phyloP scores from a whole-genome alignment of 768 basidiomycete genomes.

The Rhodotorula babjevae region DNA sequence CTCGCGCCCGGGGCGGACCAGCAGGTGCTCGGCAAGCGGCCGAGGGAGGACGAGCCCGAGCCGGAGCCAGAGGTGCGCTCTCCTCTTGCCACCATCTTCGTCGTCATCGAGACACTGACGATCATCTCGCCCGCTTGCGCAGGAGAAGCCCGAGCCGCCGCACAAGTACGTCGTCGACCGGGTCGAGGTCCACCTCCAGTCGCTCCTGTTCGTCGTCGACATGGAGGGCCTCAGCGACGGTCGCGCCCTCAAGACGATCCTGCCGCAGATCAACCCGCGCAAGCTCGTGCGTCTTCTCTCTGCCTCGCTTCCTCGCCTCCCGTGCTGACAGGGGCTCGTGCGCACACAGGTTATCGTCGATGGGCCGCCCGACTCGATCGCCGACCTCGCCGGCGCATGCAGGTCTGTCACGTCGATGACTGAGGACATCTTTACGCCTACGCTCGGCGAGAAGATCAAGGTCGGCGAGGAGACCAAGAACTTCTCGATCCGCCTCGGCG shows the following conservation, averaged over 20 bases:
- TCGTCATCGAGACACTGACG: background rate
- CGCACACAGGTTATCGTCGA: conserved; percentile 75
- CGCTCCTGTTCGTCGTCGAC: conserved; percentile 83
- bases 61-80: conserved; percentile 7
- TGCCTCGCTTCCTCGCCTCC: background rate
- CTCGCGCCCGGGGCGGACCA: conserved; percentile 59
- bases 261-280: conserved; percentile 91
- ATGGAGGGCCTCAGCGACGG: conserved; percentile 97
- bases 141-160: conserved; percentile 61
- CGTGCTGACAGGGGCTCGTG: background rate
- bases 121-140: background rate
- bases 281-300: conserved; percentile 65
- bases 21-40: conserved; percentile 63
- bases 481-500: conserved; percentile 89
- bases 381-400: conserved; percentile 72
- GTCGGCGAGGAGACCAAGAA: conserved; percentile 95
- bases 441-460: conserved; percentile 67
- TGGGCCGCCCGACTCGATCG: conserved; percentile 63
- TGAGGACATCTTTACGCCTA: conserved; percentile 79
- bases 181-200: conserved; percentile 73
- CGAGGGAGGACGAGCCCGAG: conserved; percentile 49
- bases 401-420: conserved; percentile 82
- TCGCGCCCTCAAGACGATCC: conserved; percentile 90
- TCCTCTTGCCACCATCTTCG: no score
- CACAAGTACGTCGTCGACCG: conserved; percentile 79